These are phyloP conservation scores for Claviceps fusiformis DNA, from an alignment of 2,329 filamentous ascomycete genomes.

Conservation along the genomic window DNA sequence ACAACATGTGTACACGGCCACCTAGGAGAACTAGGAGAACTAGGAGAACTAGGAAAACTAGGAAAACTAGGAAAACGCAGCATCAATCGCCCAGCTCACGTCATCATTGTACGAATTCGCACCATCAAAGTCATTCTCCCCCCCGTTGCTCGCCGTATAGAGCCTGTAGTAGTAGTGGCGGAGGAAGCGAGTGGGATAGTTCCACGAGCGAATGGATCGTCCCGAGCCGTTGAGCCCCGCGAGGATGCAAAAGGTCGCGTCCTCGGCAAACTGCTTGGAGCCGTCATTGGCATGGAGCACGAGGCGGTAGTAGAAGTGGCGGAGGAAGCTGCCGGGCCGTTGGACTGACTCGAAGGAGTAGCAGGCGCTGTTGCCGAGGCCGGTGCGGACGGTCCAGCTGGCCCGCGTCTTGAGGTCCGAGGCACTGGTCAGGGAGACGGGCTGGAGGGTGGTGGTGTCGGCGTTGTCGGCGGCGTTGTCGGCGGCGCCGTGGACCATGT, in stretches of 20 bases:
- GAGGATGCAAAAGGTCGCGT: constrained; percentile 49
- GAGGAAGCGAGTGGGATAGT: constrained; percentile 44
- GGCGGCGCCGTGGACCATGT: constrained; percentile 24
- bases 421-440: constrained; percentile 36
- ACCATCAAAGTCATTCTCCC: neutral
- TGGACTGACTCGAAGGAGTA: constrained; percentile 48
- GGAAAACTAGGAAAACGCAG: neutral
- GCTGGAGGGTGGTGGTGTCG: constrained; percentile 37
- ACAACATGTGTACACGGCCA: too few species aligned
- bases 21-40: too few species aligned
- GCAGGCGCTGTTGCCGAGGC: constrained; percentile 42
- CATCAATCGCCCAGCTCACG: neutral
- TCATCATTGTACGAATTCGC: neutral
- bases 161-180: constrained; percentile 30
- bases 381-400: constrained; percentile 39
- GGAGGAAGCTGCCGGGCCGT: constrained; percentile 42
- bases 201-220: constrained; percentile 42
- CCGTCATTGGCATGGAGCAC: constrained; percentile 36
- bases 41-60: too few species aligned
- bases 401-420: constrained; percentile 35
- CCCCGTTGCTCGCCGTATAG: neutral
- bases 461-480: constrained; percentile 25
- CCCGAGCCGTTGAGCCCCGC: constrained; percentile 36
- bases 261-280: constrained; percentile 42
- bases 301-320: constrained; percentile 41